Percentiles rank a stretch among this genome's conserved stretches.
phyloP scores from a whole-genome alignment of 2,329 filamentous ascomycete species.

The Botryotinia globosa region DNA sequence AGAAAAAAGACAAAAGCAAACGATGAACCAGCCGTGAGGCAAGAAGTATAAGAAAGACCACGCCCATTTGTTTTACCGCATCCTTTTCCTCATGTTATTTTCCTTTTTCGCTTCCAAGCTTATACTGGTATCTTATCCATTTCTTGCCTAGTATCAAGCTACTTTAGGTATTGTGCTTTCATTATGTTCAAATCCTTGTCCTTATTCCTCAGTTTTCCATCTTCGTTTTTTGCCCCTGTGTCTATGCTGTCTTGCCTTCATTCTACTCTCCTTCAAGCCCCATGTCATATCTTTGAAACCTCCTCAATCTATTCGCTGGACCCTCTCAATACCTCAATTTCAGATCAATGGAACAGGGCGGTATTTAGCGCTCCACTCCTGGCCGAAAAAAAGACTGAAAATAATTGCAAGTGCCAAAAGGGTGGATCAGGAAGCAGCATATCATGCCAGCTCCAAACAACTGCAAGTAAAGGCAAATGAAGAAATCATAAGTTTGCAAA shows the following conservation, averaged over 20 bases:
- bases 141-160: neutral
- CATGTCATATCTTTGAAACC: neutral
- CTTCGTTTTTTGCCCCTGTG: neutral
- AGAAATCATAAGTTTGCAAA: neutral
- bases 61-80: constrained; percentile 11
- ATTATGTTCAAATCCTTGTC: neutral
- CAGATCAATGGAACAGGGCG: neutral
- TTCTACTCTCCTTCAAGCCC: neutral
- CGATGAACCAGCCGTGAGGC: constrained; percentile 34
- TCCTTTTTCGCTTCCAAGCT: constrained; percentile 19
- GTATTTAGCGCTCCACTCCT: neutral
- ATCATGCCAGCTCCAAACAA: neutral
- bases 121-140: neutral
- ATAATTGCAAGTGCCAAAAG: neutral
- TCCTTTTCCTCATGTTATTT: constrained; percentile 23
- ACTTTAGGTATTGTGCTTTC: neutral
- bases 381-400: neutral
- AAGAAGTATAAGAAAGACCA: constrained; percentile 28
- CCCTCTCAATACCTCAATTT: too few relatives aligned
- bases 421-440: neutral
- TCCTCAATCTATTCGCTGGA: too few relatives aligned
- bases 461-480: neutral
- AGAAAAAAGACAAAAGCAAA: neutral
- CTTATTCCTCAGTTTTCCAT: neutral
- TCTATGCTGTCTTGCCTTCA: neutral